Evolutionary conservation across 805 yeast genomes (phyloP).

Genomic region (Ogataea methanolica): DNA sequence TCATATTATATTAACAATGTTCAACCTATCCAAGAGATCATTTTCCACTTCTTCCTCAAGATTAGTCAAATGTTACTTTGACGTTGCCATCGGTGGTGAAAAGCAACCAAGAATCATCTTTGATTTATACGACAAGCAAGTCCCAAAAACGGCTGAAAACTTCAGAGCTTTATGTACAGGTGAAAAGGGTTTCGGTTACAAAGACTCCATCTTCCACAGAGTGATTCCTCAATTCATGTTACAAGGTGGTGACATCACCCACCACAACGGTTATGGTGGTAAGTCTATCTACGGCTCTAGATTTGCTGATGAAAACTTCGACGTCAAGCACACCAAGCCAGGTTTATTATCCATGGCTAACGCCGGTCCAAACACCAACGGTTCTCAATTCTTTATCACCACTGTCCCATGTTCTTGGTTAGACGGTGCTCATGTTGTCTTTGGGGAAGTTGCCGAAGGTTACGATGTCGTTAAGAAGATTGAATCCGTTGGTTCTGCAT

Average conservation of each 20-base stretch:
- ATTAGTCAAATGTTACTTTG: slow-evolving; percentile 51
- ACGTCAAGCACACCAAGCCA: slow-evolving; percentile 70
- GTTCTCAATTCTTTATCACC: slow-evolving; percentile 95
- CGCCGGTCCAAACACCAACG: slow-evolving; percentile 98
- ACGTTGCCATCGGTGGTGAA: slow-evolving; percentile 51
- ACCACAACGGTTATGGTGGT: slow-evolving; percentile 90
- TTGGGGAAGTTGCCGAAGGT: slow-evolving; percentile 89
- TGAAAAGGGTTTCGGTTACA: slow-evolving; percentile 89
- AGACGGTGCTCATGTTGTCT: slow-evolving; percentile 92
- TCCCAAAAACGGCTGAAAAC: slow-evolving; percentile 94
- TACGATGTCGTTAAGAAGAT: slow-evolving; percentile 79
- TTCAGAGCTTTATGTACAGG: slow-evolving; percentile 89
- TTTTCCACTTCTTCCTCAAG: slow-evolving; percentile 45
- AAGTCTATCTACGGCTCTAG: slow-evolving; percentile 76
- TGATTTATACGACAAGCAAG: slow-evolving; percentile 84
- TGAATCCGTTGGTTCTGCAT: slow-evolving; percentile 55
- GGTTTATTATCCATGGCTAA: slow-evolving; percentile 92
- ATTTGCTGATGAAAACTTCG: slow-evolving; percentile 75
- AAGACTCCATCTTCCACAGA: slow-evolving; percentile 87
- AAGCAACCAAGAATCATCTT: slow-evolving; percentile 60
- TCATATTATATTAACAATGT: slow-evolving; percentile 10
- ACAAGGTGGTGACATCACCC: slow-evolving; percentile 89
- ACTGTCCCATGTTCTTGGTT: slow-evolving; percentile 85
- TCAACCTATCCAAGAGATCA: slow-evolving; percentile 34
- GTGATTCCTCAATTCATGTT: slow-evolving; percentile 94